A percentile compares a stretch with the other conserved stretches of the same genome.
Evolutionary conservation across 257 asterid species (phyloP).

Genomic region (Solanum bulbocastanum): DNA sequence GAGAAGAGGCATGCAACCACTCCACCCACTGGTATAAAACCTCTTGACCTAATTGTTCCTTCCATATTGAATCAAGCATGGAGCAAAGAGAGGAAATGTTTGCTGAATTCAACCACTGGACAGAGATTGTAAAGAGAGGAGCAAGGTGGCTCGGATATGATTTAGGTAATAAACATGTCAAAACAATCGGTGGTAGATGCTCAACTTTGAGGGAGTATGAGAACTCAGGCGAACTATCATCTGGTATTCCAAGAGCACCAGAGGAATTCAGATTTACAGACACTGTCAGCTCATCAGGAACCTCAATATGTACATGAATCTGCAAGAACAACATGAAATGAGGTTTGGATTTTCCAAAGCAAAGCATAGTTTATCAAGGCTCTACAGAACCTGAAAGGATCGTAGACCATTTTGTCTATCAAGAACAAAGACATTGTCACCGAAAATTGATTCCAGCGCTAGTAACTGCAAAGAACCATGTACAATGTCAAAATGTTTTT

Average conservation of each 20-base stretch:
- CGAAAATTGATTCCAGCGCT: slow-evolving; percentile 77
- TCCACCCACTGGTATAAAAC: slow-evolving; percentile 85
- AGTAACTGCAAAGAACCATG: slow-evolving; percentile 48
- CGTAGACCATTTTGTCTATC: slow-evolving; percentile 49
- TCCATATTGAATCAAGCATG: slow-evolving; percentile 74
- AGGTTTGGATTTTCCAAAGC: not conserved
- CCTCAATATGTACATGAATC: slow-evolving; percentile 63
- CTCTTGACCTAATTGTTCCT: slow-evolving; percentile 67
- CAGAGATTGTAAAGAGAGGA: slow-evolving; percentile 62
- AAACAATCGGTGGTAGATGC: slow-evolving; percentile 66
- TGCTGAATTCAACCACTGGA: slow-evolving; percentile 51
- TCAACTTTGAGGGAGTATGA: slow-evolving; percentile 62
- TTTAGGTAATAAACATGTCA: slow-evolving; percentile 75
- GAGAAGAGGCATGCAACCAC: slow-evolving; percentile 60
- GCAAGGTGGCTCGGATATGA: slow-evolving; percentile 66
- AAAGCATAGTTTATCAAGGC: not conserved
- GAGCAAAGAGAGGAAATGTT: slow-evolving; percentile 54
- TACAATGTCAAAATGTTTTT: not conserved
- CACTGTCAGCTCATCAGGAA: slow-evolving; percentile 41
- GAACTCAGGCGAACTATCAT: slow-evolving; percentile 37
- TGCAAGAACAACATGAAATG: slow-evolving; percentile 16
- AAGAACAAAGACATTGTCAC: slow-evolving; percentile 46
- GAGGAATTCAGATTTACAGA: slow-evolving; percentile 47
- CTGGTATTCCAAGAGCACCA: slow-evolving; percentile 12
- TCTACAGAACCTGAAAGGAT: slow-evolving; percentile 54